phyloP scores from a whole-genome alignment of 2,329 filamentous ascomycete species.

The Curvularia sp. region DNA sequence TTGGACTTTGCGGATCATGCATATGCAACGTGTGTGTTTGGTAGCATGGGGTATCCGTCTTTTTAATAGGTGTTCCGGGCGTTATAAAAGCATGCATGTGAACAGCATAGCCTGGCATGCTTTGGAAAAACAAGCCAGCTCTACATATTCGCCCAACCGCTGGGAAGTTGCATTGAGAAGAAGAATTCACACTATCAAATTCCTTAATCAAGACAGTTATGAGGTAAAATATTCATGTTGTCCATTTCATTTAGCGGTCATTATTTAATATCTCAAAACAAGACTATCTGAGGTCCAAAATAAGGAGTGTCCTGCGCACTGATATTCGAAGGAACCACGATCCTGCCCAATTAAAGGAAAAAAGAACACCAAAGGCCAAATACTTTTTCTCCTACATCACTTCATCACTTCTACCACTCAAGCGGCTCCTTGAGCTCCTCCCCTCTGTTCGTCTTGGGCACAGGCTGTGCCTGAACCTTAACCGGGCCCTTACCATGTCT shows the following conservation, averaged over 20 bases:
- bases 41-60: not conserved
- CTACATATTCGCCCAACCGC: not conserved
- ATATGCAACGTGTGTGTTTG: slow-evolving; percentile 1
- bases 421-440: slow-evolving; percentile 84
- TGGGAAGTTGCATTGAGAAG: not conserved
- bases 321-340: not conserved
- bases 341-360: not conserved
- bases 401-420: slow-evolving; percentile 71
- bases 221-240: not conserved
- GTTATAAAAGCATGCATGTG: slow-evolving; percentile 4
- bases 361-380: slow-evolving; percentile 1
- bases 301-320: slow-evolving; percentile 10
- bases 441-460: slow-evolving; percentile 88
- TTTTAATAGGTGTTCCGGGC: slow-evolving; percentile 14
- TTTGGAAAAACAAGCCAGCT: not conserved
- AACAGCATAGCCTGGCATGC: not conserved
- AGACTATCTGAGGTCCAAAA: slow-evolving; percentile 1
- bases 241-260: slow-evolving; percentile 5
- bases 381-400: not conserved
- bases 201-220: not conserved
- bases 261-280: slow-evolving; percentile 6
- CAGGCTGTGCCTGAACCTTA: slow-evolving; percentile 70
- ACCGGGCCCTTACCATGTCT: slow-evolving; percentile 64
- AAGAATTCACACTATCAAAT: not conserved
- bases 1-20: not conserved